These are phyloP conservation scores for Rutstroemia sp. DNA, from an alignment of 2,329 filamentous ascomycete species.

Conservation along the genomic window DNA sequence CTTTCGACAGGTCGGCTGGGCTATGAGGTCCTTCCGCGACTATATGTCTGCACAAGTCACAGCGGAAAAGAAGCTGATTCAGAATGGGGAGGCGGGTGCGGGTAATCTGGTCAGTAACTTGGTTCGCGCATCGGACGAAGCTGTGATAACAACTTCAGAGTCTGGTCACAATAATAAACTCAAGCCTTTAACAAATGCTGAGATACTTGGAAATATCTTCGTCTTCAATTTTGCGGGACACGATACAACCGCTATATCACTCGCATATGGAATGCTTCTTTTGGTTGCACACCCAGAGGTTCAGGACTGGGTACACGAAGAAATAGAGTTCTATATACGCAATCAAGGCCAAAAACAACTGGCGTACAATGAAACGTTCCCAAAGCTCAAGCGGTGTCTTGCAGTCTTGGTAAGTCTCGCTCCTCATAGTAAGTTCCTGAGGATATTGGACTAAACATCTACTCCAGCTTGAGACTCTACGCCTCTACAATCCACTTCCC, in stretches of 20 bases:
- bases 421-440: neutral
- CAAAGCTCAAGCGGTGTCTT: constrained; percentile 33
- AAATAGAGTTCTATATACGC: constrained; percentile 9
- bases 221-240: constrained; percentile 25
- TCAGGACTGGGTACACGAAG: constrained; percentile 11
- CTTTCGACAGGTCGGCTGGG: neutral
- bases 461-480: constrained; percentile 37
- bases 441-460: neutral
- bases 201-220: constrained; percentile 26
- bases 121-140: constrained; percentile 18
- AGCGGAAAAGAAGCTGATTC: neutral
- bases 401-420: constrained; percentile 27
- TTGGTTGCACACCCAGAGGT: constrained; percentile 14
- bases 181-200: constrained; percentile 26
- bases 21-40: neutral
- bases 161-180: constrained; percentile 12
- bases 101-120: constrained; percentile 10
- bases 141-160: neutral
- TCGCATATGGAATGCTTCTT: constrained; percentile 18
- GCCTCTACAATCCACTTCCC: constrained; percentile 44
- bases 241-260: constrained; percentile 24
- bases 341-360: constrained; percentile 24
- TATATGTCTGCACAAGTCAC: neutral
- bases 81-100: neutral
- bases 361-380: constrained; percentile 32